A percentile compares a stretch with the other conserved stretches of the same genome.
Evolutionary conservation across 176 grass and related monocot species (phyloP).

Genomic region (Rhynchospora tenuis): DNA sequence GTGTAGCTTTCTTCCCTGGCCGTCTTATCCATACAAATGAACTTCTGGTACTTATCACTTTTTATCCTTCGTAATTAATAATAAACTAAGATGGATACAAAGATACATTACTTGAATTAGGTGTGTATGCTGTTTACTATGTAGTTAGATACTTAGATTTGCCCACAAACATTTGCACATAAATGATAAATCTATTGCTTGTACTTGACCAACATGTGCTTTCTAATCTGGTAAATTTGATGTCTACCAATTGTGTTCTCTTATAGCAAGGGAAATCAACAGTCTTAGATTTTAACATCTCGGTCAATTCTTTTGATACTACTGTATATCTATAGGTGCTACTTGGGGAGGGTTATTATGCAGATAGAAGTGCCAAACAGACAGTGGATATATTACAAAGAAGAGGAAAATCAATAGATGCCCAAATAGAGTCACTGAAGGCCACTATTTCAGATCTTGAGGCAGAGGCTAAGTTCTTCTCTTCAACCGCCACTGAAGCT

Average conservation of each 20-base stretch:
- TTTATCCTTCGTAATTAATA: not conserved
- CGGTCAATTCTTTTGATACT: not conserved
- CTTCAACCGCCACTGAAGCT: conserved; percentile 45
- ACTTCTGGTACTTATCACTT: conserved; percentile 40
- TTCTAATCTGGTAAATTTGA: not conserved
- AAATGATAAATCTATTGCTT: not conserved
- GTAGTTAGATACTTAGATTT: not conserved
- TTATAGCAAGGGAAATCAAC: not conserved
- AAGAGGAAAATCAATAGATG: conserved; percentile 62
- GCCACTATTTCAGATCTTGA: conserved; percentile 67
- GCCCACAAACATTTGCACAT: not conserved
- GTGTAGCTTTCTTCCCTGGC: conserved; percentile 68
- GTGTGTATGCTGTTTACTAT: not conserved
- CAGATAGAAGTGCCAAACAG: conserved; percentile 74
- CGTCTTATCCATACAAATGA: conserved; percentile 89
- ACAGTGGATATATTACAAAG: conserved; percentile 63
- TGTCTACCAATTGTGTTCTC: not conserved
- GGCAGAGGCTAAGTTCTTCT: conserved; percentile 67
- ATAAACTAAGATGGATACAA: not conserved
- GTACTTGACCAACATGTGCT: not conserved
- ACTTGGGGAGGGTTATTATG: conserved; percentile 85
- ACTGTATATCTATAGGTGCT: conserved; percentile 52
- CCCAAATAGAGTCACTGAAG: conserved; percentile 64
- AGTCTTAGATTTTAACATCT: not conserved
- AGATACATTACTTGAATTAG: not conserved